Conservation (phyloP, 1,139 yeast genomes). For the Yamadazyma epiphylla region DNA sequence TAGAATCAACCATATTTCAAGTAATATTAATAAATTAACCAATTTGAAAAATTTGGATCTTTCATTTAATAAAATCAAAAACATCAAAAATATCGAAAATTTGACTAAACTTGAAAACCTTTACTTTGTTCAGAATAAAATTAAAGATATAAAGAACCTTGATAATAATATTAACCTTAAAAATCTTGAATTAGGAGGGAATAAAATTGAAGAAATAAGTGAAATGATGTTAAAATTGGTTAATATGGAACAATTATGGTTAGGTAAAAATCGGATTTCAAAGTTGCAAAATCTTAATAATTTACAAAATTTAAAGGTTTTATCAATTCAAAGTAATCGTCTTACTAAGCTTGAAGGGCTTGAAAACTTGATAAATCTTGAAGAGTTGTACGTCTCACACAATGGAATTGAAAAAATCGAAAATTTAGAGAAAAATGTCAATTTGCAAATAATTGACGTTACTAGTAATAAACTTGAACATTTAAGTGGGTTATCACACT, state of each 20-base stretch:
- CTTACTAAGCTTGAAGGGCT: conserved; percentile 78
- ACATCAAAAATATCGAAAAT: conserved; percentile 73
- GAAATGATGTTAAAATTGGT: conserved; percentile 52
- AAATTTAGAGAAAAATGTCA: conserved; percentile 67
- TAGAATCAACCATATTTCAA: conserved; percentile 80
- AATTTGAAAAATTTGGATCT: conserved; percentile 67
- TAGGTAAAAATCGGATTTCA: conserved; percentile 81
- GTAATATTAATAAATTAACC: conserved; percentile 56
- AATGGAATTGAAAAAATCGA: conserved; percentile 76
- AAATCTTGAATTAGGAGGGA: conserved; percentile 90
- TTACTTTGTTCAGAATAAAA: conserved; percentile 87
- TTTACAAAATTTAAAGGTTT: conserved; percentile 63
- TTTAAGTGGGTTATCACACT: conserved; percentile 63
- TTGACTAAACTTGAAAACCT: conserved; percentile 61
- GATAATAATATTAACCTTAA: conserved; percentile 54
- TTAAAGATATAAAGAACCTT: conserved; percentile 66
- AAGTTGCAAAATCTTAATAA: conserved; percentile 59
- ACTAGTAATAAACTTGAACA: conserved; percentile 67
- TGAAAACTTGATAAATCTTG: conserved; percentile 65
- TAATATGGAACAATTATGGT: conserved; percentile 77
- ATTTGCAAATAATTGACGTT: conserved; percentile 74
- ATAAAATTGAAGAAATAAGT: conserved; percentile 62
- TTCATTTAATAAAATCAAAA: conserved; percentile 86
- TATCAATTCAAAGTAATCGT: conserved; percentile 87
- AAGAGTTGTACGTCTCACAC: conserved; percentile 85